Base-by-base conservation (phyloP, 1,284 basidiomycete species). In the Coniophora puteana region DNA sequence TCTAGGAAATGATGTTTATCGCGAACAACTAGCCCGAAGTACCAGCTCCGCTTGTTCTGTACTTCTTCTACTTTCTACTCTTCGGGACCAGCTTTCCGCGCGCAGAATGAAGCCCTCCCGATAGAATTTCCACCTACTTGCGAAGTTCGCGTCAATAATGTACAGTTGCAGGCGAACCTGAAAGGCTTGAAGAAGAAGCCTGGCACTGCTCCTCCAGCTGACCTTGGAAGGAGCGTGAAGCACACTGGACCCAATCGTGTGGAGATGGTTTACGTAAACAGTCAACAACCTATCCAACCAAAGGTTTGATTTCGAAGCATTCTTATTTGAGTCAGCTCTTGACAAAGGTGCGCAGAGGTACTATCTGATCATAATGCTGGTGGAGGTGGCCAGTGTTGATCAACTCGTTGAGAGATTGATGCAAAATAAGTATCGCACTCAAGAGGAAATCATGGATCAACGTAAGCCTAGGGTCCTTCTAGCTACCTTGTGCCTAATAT, bases 181-280 rank as follows among this genome's bases (percentile, higher is more conserved):
- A 91, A 93, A 57, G 94, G 94, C 2, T 67, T 97, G 53, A 94
- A 96, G 72, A 96, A 96, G 65, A 95, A 93, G 57, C 86, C 93
- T n/a, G 93, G 93, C 1, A 96, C 91, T 38, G 90, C 93, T 1
- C 92, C 93, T 14, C 93, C 93, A 1, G 85, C 93, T 8, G 86
- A 95, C 58, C 64, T 97, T 27, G 78, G 78, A 27, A 83, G 78
- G 59, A 66, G 74, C 37, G 64, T 84, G 6, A 69, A 76, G 42
- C 60, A 60, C 30, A 62, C 68, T 1, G 64, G 72, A 20, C 63
- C 68, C 44, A 92, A 90, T 54, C 77, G 78, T 22, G 68, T 96
- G 8, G 87, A 91, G 48, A 82, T 98, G 70, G 79, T 92, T 5
- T 96, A 97, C 63, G 85, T 91, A 22, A 96, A 96, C 46, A 91